Base-by-base conservation (phyloP, 2,329 filamentous ascomycete species). In the Penicillium sp. region DNA sequence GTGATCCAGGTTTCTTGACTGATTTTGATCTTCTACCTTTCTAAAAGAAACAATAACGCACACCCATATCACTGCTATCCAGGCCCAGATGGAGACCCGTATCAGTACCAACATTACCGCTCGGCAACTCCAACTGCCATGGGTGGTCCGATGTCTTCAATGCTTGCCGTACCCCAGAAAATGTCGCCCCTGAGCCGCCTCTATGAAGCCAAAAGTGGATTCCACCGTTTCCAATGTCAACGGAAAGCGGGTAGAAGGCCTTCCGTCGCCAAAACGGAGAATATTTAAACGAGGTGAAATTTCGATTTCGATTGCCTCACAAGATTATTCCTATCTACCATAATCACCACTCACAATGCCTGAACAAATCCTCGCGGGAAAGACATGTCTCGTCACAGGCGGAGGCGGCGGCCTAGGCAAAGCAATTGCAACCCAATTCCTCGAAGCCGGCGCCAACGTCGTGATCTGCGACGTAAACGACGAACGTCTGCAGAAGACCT, bases 401-500 rank as follows among this genome's bases (percentile, higher is more conserved):
- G 68, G 62, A 7, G 68, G 58, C 4, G 59, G 66, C 19, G 69
- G 69, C 5, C 61, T 71, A 13, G 69, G 69, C 43, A 67, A 68
- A 49, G 65, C 64, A n/a, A 69, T 67, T 26, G 61, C 67, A 6
- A 61, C 61, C 5, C 56, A 60, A 3, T 64, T 65, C 38, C 61
- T 69, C 10, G 57, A 61, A 21, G 64, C 65, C 28, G 66, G 67
- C n/a, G 69, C 67, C 46, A 69, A 62, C 43, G 68, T 71, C 22
- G 63, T 67, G 2, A 64, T 71, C 45, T 68, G 65, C 44, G 69
- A 71, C 38, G 55, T 70, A 46, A 67, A 70, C 51, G 53, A 62
- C 10, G 55, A 59, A 4, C 61, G 63, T 24, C 52, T 66, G 12
- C 48, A 50, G 28, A 37, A 57, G 24, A 55, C 55, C 29, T 66